A percentile compares a stretch with the other conserved stretches of the same genome.
phyloP scores from a whole-genome alignment of 345 rosid species.

The Camelina neglecta region DNA sequence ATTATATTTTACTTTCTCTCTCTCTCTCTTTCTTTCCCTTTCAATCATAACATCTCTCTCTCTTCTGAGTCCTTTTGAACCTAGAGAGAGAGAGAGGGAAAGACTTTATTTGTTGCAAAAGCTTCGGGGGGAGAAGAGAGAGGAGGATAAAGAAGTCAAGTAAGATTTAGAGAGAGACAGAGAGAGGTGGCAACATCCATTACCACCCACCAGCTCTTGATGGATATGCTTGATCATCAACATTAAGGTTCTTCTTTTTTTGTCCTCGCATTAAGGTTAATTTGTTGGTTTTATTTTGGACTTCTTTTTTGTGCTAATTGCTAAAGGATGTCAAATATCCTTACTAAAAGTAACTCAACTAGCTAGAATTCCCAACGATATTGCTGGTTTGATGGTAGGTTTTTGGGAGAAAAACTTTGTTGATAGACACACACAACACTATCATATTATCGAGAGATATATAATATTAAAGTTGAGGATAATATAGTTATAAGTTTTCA shows the following conservation, averaged over 20 bases:
- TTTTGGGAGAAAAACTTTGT: neutral
- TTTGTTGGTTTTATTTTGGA: conserved; percentile 19
- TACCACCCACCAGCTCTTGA: conserved; percentile 80
- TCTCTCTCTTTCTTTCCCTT: conserved; percentile 44
- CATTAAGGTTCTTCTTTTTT: conserved; percentile 6
- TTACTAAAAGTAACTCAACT: conserved; percentile 15
- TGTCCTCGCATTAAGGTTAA: neutral
- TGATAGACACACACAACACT: neutral
- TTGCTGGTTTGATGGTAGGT: conserved; percentile 26
- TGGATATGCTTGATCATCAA: conserved; percentile 51
- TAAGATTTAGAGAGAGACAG: conserved; percentile 42
- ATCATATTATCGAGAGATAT: conserved; percentile 3
- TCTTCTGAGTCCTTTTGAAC: conserved; percentile 37
- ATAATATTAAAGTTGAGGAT: neutral
- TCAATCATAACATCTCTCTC: conserved; percentile 42
- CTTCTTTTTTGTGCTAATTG: conserved; percentile 4
- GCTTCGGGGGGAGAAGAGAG: conserved; percentile 58
- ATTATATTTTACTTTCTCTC: conserved; percentile 38
- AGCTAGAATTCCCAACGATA: conserved; percentile 3
- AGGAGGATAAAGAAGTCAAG: conserved; percentile 47
- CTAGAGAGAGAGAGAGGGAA: conserved; percentile 40
- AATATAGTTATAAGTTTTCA: neutral
- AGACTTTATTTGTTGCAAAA: conserved; percentile 82
- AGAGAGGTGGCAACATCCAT: conserved; percentile 47
- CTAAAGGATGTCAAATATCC: neutral